Base-by-base conservation (phyloP, 805 yeast genomes). In the Kodamaea kaohsiungensis region DNA sequence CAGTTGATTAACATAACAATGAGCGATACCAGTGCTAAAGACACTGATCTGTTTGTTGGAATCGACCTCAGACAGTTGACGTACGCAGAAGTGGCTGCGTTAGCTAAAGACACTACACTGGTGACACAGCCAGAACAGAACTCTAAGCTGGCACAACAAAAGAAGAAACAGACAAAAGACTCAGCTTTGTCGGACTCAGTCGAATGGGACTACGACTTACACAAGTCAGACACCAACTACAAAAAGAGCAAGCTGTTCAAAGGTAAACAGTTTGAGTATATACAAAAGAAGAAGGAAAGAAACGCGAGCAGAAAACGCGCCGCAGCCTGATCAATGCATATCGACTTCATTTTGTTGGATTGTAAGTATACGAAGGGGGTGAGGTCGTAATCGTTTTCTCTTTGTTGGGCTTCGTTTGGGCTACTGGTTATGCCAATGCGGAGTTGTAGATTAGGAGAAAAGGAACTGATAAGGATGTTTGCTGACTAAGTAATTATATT, bases 31-130 rank as follows among this genome's bases (percentile, higher is more conserved):
- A 22, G 45, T 12, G 45, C 45, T 8, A 63, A 61, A 46, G 62
- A 67, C 38, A 65, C 64, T 13, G 75, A 70, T 27, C 71, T 63
- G 45, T 66, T 75, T 51, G 70, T 76, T 18, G 77, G 73, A 43
- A 72, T 76, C 52, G 65, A 67, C 50, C 63, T 58, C 57, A 67
- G 67, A 45, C 67, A 68, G 51, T 65, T 76, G 56, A 67, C 75
- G n/a, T 76, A 75, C 54, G 80, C 80, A n/a, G 79, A 76, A 58
- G 80, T 67, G 27, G 78, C 79, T 3, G 60, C 66, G 18, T 54
- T 72, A 59, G 62, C 68, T 35, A 53, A 38, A 8, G 46, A 45
- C 15, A 45, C 46, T 46, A 53, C 33, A 46, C 40, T 40, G 57
- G 59, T 40, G 53, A 38, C n/a, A 16, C 47, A 39, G 37, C 53